These are phyloP conservation scores for Epichloe sibirici DNA, from an alignment of 2,329 filamentous ascomycete genomes.

Conservation along the genomic window DNA sequence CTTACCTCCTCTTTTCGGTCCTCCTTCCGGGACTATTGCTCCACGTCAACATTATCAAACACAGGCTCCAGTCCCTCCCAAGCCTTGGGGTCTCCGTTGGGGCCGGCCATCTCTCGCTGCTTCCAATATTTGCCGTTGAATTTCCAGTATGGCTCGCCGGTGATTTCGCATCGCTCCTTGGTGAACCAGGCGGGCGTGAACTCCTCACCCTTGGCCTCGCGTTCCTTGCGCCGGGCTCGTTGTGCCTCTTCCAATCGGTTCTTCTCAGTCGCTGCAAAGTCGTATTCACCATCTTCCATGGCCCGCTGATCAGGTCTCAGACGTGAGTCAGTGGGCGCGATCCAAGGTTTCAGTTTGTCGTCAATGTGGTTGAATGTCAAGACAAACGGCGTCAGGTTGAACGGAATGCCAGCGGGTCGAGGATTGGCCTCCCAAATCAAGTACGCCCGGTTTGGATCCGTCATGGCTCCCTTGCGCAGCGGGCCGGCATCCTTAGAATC, in stretches of 20 bases:
- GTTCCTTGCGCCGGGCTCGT: slow-evolving; percentile 56
- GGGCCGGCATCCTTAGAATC: slow-evolving; percentile 32
- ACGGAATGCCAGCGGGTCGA: slow-evolving; percentile 74
- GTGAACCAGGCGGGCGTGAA: slow-evolving; percentile 80
- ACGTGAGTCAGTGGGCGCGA: slow-evolving; percentile 90
- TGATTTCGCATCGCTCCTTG: slow-evolving; percentile 59
- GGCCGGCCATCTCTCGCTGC: slow-evolving; percentile 52
- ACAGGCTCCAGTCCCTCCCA: slow-evolving; percentile 72
- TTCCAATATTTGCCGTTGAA: slow-evolving; percentile 87
- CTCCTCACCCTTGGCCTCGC: slow-evolving; percentile 69
- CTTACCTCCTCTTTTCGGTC: neutral
- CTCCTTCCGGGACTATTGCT: slow-evolving; percentile 3
- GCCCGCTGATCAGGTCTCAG: slow-evolving; percentile 87
- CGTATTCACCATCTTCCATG: slow-evolving; percentile 98
- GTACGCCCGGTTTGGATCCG: slow-evolving; percentile 64
- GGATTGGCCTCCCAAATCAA: slow-evolving; percentile 85
- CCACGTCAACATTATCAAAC: slow-evolving; percentile 34
- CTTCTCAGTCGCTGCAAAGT: slow-evolving; percentile 86
- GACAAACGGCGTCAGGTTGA: slow-evolving; percentile 94
- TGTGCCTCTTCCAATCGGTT: slow-evolving; percentile 89
- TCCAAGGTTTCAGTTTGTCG: slow-evolving; percentile 60
- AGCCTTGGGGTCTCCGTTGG: slow-evolving; percentile 38
- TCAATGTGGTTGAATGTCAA: slow-evolving; percentile 88
- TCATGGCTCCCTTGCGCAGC: slow-evolving; percentile 38
- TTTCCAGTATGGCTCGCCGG: slow-evolving; percentile 82